Evolutionary conservation across 2,329 filamentous ascomycete species (phyloP), one percentile per base, ranked within the genome.

Genomic region (Sarocladium brachiariae): DNA sequence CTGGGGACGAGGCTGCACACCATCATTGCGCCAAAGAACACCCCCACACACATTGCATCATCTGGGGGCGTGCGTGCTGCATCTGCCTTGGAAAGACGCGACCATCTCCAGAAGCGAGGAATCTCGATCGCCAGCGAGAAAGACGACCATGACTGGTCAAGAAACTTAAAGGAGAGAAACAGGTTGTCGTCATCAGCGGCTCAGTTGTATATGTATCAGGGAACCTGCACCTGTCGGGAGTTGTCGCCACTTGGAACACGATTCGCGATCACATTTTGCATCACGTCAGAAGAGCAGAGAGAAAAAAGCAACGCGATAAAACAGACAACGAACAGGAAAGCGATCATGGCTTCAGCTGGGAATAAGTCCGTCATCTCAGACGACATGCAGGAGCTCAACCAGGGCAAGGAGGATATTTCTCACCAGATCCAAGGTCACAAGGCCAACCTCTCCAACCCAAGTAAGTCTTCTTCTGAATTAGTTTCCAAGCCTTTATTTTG

Each of bases 371-470:
- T 61, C 56, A 59, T 71, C 53, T 71, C 68, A 10, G 59, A 64
- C 50, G 67, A 70, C 59, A 70, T 71, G 68, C 60, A 70, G 56
- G 68, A 71, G 57, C 59, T 70, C 50, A 52, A 50, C 31, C 53
- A 60, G 33, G 59, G 61, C 49, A 55, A 54, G 53, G 61, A 63
- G 43, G 57, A 60, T 25, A 53, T 58, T 52, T 61, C 60, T 39
- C 51, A 62, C 52, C 53, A 57, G 46, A 63, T 63, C 50, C 58
- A 57, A 55, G 71, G 72, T 13, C 70, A 74, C 59, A 74, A 74
- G 61, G 71, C 72, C 2, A 75, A 75, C 54, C 55, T 75, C 16
- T 65, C 66, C 51, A 75, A 75, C 53, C 70, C 71, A 9, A 74
- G 72, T 74, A 60, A 37, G 60, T 33, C 14, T 31, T 31, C 30